A percentile compares a stretch with the other conserved stretches of the same genome.
phyloP scores from a whole-genome alignment of 2,329 filamentous ascomycete species.

The Capronia coronata region DNA sequence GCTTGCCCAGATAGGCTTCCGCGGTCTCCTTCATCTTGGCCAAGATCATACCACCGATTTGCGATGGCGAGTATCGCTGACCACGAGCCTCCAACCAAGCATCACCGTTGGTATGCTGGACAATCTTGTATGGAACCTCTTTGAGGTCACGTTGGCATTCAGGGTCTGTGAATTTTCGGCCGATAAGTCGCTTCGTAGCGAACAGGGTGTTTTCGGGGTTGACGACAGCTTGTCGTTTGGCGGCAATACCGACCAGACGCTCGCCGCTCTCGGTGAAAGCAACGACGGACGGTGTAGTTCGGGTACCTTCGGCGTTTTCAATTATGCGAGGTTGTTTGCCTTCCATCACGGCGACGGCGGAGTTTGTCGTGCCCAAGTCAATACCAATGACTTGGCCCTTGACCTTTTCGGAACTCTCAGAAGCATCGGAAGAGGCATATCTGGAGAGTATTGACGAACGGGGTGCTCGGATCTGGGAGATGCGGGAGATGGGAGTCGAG shows the following conservation, averaged over 20 bases:
- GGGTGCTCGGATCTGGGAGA: conserved; percentile 63
- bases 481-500: conserved; percentile 63
- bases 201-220: conserved; percentile 99
- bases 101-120: conserved; percentile 93
- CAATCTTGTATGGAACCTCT: conserved; percentile 97
- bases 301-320: conserved; percentile 92
- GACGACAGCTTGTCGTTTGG: conserved; percentile 95
- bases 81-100: conserved; percentile 91
- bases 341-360: conserved; percentile 95
- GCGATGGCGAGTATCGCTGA: conserved; percentile 96
- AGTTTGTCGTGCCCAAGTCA: conserved; percentile 98
- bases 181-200: conserved; percentile 97
- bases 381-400: conserved; percentile 97
- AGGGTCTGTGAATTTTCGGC: conserved; percentile 86
- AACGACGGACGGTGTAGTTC: conserved; percentile 89
- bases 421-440: conserved; percentile 65
- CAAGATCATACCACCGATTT: conserved; percentile 92
- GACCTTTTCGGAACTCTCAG: conserved; percentile 65
- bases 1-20: conserved; percentile 84
- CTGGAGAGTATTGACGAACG: conserved; percentile 67
- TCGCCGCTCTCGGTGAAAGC: conserved; percentile 94
- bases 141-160: conserved; percentile 97
- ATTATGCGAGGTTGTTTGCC: conserved; percentile 93
- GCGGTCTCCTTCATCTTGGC: conserved; percentile 99
- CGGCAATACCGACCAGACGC: conserved; percentile 91